A percentile compares a stretch with the other conserved stretches of the same genome.
These are phyloP conservation scores for Tulasnella sp. DNA, from an alignment of 768 basidiomycete genomes.

Conservation along the genomic window DNA sequence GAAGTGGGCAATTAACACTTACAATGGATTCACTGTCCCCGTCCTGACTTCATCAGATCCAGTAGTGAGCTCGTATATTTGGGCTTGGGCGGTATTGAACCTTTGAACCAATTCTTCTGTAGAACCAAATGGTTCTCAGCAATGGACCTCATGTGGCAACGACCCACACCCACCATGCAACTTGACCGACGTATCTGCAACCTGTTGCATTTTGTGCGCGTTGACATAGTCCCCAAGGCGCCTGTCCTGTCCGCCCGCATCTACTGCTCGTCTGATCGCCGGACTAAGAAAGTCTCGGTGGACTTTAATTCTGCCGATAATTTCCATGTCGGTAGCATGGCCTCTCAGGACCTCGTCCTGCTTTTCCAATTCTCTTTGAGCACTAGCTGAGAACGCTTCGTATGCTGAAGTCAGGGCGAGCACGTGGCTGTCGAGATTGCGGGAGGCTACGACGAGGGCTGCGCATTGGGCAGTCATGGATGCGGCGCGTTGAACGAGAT, in stretches of 20 bases:
- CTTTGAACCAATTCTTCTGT: conserved; percentile 48
- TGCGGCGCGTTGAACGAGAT: conserved; percentile 39
- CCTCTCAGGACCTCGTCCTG: conserved; percentile 52
- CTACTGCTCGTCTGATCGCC: conserved; percentile 54
- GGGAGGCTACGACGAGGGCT: conserved; percentile 61
- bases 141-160: neutral
- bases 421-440: conserved; percentile 58
- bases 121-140: neutral
- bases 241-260: conserved; percentile 47
- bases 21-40: conserved; percentile 39
- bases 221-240: conserved; percentile 76
- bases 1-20: conserved; percentile 15
- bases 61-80: conserved; percentile 41
- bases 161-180: conserved; percentile 39
- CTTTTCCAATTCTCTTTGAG: conserved; percentile 51
- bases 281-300: conserved; percentile 67
- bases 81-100: conserved; percentile 43
- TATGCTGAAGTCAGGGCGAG: conserved; percentile 61
- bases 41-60: conserved; percentile 50
- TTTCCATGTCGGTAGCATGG: conserved; percentile 58
- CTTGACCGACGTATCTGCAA: conserved; percentile 55
- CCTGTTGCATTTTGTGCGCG: conserved; percentile 64
- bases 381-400: conserved; percentile 42
- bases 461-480: conserved; percentile 56
- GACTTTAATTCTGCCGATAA: conserved; percentile 52